Evolutionary conservation across 148 eudicot species (phyloP).

Genomic region (Amaranthus hypochondriacus): DNA sequence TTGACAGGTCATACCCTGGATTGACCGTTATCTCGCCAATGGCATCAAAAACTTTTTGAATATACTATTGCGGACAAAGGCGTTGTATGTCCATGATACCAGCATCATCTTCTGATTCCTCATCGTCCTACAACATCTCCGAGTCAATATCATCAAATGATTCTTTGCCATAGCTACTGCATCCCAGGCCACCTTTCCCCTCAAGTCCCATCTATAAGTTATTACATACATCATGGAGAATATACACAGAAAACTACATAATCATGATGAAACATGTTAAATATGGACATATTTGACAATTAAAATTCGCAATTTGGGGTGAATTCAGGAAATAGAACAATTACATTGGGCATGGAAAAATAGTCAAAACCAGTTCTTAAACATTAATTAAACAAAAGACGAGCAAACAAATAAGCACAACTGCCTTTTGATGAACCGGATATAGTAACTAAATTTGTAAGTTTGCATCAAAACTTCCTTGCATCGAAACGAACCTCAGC

Average conservation of each 20-base stretch:
- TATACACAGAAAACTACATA: not conserved
- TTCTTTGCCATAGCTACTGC: slow-evolving; percentile 40
- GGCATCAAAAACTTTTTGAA: slow-evolving; percentile 51
- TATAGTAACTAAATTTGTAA: too few species aligned
- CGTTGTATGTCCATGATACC: slow-evolving; percentile 51
- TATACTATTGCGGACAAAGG: slow-evolving; percentile 56
- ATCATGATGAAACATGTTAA: too few species aligned
- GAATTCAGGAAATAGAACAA: too few species aligned
- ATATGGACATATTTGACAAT: not conserved
- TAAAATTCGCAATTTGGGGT: not conserved
- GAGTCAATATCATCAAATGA: slow-evolving; percentile 30
- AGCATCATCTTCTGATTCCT: slow-evolving; percentile 40
- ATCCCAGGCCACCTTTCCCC: slow-evolving; percentile 43
- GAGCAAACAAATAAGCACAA: too few species aligned
- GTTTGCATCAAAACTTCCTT: too few species aligned
- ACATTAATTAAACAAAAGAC: too few species aligned
- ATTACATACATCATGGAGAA: not conserved
- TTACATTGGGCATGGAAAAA: not conserved
- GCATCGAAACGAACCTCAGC: too few species aligned
- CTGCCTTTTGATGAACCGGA: too few species aligned
- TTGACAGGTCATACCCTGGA: slow-evolving; percentile 82
- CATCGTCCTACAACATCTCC: slow-evolving; percentile 42
- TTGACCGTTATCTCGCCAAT: slow-evolving; percentile 64
- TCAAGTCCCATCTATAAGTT: slow-evolving; percentile 28
- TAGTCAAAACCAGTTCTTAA: not conserved